A percentile compares a stretch with the other conserved stretches of the same genome.
These are phyloP conservation scores for Toxoplasma gondii DNA, from an alignment of 169 alveolate species.

Conservation along the genomic window DNA sequence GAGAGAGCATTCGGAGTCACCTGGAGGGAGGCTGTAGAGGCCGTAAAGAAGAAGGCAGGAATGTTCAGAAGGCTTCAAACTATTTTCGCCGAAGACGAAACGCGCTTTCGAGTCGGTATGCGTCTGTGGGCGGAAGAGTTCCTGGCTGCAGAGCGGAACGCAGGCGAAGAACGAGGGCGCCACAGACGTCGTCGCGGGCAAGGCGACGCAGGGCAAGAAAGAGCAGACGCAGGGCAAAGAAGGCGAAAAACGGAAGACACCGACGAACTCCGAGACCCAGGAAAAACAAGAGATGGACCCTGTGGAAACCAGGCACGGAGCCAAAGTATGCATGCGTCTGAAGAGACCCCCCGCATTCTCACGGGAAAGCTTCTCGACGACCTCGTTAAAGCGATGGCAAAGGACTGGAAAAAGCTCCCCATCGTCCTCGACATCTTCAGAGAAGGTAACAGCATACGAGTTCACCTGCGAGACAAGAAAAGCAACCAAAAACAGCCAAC, in stretches of 20 bases:
- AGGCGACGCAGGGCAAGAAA: too few species aligned
- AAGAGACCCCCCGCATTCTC: neutral
- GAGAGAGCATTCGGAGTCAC: slow-evolving; percentile 21
- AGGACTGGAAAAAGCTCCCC: neutral
- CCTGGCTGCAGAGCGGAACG: neutral
- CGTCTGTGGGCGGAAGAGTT: slow-evolving; percentile 6
- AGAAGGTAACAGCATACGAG: neutral
- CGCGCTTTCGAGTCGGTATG: neutral
- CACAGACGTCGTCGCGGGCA: too few species aligned
- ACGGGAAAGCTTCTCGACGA: neutral
- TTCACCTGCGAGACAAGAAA: neutral
- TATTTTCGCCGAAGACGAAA: neutral
- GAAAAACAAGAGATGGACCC: neutral
- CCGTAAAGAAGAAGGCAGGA: neutral
- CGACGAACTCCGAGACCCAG: neutral
- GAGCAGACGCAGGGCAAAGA: too few species aligned
- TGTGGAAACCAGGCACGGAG: neutral
- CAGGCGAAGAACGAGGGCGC: neutral
- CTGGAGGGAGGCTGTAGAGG: neutral
- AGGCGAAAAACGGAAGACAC: too few species aligned
- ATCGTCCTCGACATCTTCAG: slow-evolving; percentile 14
- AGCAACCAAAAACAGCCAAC: neutral
- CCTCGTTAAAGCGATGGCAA: neutral
- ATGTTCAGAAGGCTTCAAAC: neutral
- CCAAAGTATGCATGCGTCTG: neutral